Percentiles rank a stretch among this genome's conserved stretches.
phyloP scores from a whole-genome alignment of 805 yeast genomes.

The Candida xiaguanensis region DNA sequence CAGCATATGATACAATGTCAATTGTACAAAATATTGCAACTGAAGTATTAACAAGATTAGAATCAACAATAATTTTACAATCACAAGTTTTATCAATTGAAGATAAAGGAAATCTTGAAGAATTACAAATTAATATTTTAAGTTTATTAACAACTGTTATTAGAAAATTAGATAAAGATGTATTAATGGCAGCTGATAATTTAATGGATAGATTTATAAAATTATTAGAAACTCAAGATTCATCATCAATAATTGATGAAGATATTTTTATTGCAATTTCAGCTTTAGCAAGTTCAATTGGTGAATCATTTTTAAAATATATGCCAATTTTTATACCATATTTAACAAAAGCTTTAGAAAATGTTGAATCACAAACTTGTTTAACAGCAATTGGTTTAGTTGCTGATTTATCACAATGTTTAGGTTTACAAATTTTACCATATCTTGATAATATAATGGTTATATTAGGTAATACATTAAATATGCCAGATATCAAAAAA shows the following conservation, averaged over 20 bases:
- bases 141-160: constrained; percentile 79
- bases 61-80: constrained; percentile 56
- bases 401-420: constrained; percentile 89
- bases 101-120: constrained; percentile 76
- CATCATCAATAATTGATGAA: constrained; percentile 83
- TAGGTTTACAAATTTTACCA: constrained; percentile 68
- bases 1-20: constrained; percentile 67
- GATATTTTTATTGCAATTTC: constrained; percentile 91
- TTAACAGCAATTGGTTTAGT: constrained; percentile 91
- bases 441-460: constrained; percentile 82
- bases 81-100: constrained; percentile 61
- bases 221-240: constrained; percentile 51
- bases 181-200: constrained; percentile 67
- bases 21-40: constrained; percentile 70
- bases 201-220: constrained; percentile 81
- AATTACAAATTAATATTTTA: constrained; percentile 78
- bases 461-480: constrained; percentile 70
- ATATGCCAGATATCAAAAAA: constrained; percentile 63
- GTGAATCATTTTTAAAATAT: constrained; percentile 65
- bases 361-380: constrained; percentile 80
- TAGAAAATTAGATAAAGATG: constrained; percentile 71
- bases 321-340: constrained; percentile 82
- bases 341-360: constrained; percentile 72
- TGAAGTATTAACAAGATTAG: constrained; percentile 69
- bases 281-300: constrained; percentile 81